Conservation (phyloP, 176 grass and related monocot species). For the Canna indica region DNA sequence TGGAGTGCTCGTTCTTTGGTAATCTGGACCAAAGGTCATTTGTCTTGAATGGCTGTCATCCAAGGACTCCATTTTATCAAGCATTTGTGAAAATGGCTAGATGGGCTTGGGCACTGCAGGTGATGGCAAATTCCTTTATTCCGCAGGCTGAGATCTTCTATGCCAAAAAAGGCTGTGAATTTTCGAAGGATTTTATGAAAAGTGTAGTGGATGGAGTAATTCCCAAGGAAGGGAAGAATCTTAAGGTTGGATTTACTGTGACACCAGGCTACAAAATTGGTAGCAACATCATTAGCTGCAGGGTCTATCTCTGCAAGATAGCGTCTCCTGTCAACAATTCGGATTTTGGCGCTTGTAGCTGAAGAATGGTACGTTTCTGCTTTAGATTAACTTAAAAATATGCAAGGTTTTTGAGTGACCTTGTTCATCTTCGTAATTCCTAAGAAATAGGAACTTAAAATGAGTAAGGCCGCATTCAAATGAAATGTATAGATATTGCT, state of each 20-base stretch:
- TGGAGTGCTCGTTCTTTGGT: constrained; percentile 74
- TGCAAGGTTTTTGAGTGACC: neutral
- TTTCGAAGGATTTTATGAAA: constrained; percentile 57
- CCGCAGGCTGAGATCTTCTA: constrained; percentile 75
- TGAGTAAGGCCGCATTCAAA: neutral
- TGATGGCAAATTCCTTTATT: constrained; percentile 36
- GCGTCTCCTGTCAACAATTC: neutral
- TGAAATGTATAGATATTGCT: neutral
- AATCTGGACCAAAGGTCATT: constrained; percentile 67
- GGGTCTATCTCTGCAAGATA: constrained; percentile 45
- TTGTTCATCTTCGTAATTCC: neutral
- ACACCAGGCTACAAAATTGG: constrained; percentile 79
- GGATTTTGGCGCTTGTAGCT: neutral
- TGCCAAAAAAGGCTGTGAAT: constrained; percentile 33
- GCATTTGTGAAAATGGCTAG: constrained; percentile 57
- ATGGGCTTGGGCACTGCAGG: constrained; percentile 55
- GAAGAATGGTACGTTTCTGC: neutral
- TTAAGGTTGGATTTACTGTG: constrained; percentile 64
- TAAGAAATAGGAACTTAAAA: neutral
- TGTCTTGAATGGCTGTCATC: constrained; percentile 46
- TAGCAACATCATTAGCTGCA: constrained; percentile 47
- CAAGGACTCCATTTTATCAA: constrained; percentile 77
- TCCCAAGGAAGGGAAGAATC: constrained; percentile 13
- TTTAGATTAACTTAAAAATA: neutral
- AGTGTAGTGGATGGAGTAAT: constrained; percentile 32